Percentiles rank a stretch among this genome's conserved stretches.
Evolutionary conservation across 768 basidiomycete species (phyloP).

Genomic region (Dentipellis sp.): DNA sequence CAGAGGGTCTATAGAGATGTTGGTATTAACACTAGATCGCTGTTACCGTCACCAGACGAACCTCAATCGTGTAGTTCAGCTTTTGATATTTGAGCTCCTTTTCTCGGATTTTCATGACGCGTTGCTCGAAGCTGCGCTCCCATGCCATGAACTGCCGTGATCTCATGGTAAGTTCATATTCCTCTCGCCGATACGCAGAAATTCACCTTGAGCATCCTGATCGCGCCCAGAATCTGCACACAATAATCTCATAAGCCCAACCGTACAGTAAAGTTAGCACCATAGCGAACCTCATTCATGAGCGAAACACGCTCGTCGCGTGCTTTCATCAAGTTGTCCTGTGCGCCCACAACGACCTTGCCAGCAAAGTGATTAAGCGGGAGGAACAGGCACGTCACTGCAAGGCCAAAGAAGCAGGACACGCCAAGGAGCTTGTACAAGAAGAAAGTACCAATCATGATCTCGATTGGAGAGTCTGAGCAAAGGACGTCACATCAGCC

Average conservation of each 20-base stretch:
- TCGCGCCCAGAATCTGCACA: slow-evolving; percentile 64
- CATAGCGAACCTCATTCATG: slow-evolving; percentile 63
- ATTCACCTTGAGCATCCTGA: slow-evolving; percentile 76
- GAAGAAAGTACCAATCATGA: slow-evolving; percentile 64
- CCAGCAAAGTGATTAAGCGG: slow-evolving; percentile 83
- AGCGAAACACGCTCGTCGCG: slow-evolving; percentile 83
- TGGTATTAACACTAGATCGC: slow-evolving; percentile 1
- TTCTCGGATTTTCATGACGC: slow-evolving; percentile 62
- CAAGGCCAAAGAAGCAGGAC: slow-evolving; percentile 72
- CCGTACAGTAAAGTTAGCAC: slow-evolving; percentile 14
- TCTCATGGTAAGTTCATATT: not conserved
- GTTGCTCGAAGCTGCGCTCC: slow-evolving; percentile 84
- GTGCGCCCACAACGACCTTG: slow-evolving; percentile 66
- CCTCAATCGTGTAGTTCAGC: slow-evolving; percentile 83
- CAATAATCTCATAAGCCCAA: not conserved
- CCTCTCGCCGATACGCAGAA: not conserved
- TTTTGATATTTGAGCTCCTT: slow-evolving; percentile 80
- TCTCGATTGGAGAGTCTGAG: slow-evolving; percentile 69
- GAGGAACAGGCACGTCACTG: slow-evolving; percentile 51
- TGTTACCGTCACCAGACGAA: slow-evolving; percentile 16
- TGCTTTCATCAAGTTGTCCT: slow-evolving; percentile 86
- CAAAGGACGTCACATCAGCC: not conserved
- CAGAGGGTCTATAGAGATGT: slow-evolving; percentile 26
- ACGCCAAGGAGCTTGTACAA: slow-evolving; percentile 73
- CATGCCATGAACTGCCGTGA: slow-evolving; percentile 76